Conservation (phyloP, 176 grass and related monocot genomes). For the Oryza glumipatula region DNA sequence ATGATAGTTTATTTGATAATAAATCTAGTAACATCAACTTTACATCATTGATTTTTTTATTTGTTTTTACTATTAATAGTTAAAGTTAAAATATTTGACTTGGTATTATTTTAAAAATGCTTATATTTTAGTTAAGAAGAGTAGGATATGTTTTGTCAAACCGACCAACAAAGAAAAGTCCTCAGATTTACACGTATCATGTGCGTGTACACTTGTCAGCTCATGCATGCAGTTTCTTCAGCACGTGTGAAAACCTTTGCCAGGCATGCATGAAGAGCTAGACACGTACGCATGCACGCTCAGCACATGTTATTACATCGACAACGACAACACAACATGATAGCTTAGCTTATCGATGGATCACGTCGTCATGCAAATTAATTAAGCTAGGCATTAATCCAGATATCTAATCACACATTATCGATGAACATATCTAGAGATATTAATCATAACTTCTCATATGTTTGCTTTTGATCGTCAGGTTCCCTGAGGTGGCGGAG, state of each 20-base stretch:
- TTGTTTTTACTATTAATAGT: too few relatives aligned
- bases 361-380: too few relatives aligned
- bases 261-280: not conserved
- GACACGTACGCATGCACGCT: not conserved
- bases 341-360: too few relatives aligned
- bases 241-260: not conserved
- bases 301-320: not conserved
- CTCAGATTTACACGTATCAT: not conserved
- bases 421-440: not conserved
- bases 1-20: too few relatives aligned
- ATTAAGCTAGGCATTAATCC: not conserved
- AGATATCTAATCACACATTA: not conserved
- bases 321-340: too few relatives aligned
- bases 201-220: conserved; percentile 17
- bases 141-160: too few relatives aligned
- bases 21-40: too few relatives aligned
- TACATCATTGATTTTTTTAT: too few relatives aligned
- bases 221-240: not conserved
- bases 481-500: conserved; percentile 68
- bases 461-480: not conserved
- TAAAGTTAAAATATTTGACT: too few relatives aligned
- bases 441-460: not conserved
- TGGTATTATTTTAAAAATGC: too few relatives aligned
- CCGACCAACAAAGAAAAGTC: too few relatives aligned
- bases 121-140: too few relatives aligned